Percentiles rank a stretch among this genome's conserved stretches.
Conservation (phyloP, 768 basidiomycete genomes). For the Gloeopeniophorella convolvens region DNA sequence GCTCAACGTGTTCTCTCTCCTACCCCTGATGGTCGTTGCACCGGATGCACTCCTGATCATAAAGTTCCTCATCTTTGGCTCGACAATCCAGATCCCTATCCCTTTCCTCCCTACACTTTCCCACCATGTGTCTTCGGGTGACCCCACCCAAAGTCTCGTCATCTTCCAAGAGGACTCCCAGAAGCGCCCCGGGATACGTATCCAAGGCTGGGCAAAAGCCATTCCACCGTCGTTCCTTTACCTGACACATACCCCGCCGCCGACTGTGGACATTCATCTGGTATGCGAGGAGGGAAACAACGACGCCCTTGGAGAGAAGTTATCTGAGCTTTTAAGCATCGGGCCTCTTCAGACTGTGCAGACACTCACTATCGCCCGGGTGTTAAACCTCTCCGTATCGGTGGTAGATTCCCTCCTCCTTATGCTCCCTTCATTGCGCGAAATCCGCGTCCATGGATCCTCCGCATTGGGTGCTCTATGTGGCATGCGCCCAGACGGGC, state of each 20-base stretch:
- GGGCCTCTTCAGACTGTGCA: constrained; percentile 16
- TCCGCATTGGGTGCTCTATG: constrained; percentile 15
- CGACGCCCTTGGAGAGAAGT: constrained; percentile 9
- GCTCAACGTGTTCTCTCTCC: constrained; percentile 14
- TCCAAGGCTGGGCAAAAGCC: constrained; percentile 11
- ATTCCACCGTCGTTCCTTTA: constrained; percentile 14
- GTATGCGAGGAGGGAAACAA: constrained; percentile 15
- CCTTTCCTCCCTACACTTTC: constrained; percentile 10
- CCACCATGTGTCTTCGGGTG: constrained; percentile 11
- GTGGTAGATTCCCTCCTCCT: constrained; percentile 11
- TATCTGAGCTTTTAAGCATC: constrained; percentile 8
- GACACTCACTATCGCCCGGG: constrained; percentile 17
- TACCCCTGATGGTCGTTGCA: constrained; percentile 11
- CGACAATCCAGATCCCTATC: constrained; percentile 14
- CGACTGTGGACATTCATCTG: constrained; percentile 17
- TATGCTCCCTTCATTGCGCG: constrained; percentile 11
- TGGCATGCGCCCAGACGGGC: constrained; percentile 1
- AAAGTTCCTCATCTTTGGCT: constrained; percentile 14
- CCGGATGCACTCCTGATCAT: constrained; percentile 6
- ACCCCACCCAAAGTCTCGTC: constrained; percentile 15
- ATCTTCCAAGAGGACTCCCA: constrained; percentile 4
- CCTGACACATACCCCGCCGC: constrained; percentile 3
- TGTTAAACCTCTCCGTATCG: constrained; percentile 5
- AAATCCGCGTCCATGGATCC: constrained; percentile 20
- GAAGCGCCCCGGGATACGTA: constrained; percentile 13